Conservation (phyloP, 177 flowering plant genomes). For the Vitis hybrid region DNA sequence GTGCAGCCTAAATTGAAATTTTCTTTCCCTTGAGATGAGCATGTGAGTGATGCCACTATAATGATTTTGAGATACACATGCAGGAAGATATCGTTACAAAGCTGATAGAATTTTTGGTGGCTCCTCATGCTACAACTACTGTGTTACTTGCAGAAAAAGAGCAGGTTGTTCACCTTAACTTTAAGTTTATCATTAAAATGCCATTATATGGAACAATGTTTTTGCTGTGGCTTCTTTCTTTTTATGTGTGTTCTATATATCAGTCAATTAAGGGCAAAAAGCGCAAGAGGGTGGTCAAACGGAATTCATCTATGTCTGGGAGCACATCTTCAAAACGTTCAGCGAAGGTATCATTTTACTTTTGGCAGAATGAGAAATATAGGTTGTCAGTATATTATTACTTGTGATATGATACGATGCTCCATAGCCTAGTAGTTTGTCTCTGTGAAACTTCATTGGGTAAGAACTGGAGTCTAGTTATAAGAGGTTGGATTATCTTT, state of each 20-base stretch:
- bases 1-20: background rate
- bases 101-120: constrained; percentile 78
- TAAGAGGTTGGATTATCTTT: background rate
- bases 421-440: too few relatives aligned
- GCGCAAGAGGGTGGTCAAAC: constrained; percentile 62
- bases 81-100: constrained; percentile 88
- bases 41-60: constrained; percentile 2
- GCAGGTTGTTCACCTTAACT: constrained; percentile 39
- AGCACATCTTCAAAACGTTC: constrained; percentile 46
- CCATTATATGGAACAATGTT: background rate
- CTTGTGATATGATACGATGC: too few relatives aligned
- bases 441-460: too few relatives aligned
- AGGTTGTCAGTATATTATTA: too few relatives aligned
- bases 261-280: constrained; percentile 61
- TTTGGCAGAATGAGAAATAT: background rate
- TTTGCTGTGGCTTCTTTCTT: constrained; percentile 1
- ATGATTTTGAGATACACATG: constrained; percentile 13
- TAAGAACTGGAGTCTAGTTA: too few relatives aligned
- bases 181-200: background rate
- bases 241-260: constrained; percentile 2
- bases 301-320: constrained; percentile 43
- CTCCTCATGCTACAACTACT: constrained; percentile 76
- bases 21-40: background rate
- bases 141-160: constrained; percentile 80
- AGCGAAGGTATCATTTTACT: constrained; percentile 49